These are phyloP conservation scores for Trapa incisa DNA, from an alignment of 345 rosid genomes.

Conservation along the genomic window DNA sequence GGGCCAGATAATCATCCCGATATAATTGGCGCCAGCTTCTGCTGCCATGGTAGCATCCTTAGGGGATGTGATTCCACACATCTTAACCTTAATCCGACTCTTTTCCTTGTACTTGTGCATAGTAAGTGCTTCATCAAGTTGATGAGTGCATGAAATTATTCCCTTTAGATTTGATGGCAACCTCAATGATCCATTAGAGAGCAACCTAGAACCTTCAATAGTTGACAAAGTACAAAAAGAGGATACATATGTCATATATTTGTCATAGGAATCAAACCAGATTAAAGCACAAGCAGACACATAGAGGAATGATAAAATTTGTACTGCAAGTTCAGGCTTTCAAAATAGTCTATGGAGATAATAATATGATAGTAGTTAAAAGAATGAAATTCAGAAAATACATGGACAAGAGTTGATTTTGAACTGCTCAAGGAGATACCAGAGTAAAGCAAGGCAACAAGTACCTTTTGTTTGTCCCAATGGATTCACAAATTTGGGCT, in stretches of 20 bases:
- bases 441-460: neutral
- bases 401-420: too few species aligned
- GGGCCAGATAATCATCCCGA: conserved; percentile 90
- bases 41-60: conserved; percentile 72
- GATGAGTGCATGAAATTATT: conserved; percentile 16
- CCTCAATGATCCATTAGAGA: conserved; percentile 9
- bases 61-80: conserved; percentile 79
- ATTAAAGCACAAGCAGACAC: neutral
- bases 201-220: conserved; percentile 18
- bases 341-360: neutral
- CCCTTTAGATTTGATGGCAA: conserved; percentile 8
- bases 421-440: neutral
- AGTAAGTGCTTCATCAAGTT: conserved; percentile 14
- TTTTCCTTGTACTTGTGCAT: conserved; percentile 18
- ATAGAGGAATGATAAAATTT: neutral
- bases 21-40: conserved; percentile 75
- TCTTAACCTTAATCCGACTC: conserved; percentile 47
- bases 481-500: conserved; percentile 10
- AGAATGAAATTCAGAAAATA: neutral
- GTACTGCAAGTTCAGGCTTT: neutral
- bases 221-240: neutral
- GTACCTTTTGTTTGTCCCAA: conserved; percentile 12
- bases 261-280: neutral
- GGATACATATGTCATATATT: neutral
- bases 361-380: neutral